These are phyloP conservation scores for Diutina scorzettiae DNA, from an alignment of 1,139 yeast genomes.

Conservation along the genomic window DNA sequence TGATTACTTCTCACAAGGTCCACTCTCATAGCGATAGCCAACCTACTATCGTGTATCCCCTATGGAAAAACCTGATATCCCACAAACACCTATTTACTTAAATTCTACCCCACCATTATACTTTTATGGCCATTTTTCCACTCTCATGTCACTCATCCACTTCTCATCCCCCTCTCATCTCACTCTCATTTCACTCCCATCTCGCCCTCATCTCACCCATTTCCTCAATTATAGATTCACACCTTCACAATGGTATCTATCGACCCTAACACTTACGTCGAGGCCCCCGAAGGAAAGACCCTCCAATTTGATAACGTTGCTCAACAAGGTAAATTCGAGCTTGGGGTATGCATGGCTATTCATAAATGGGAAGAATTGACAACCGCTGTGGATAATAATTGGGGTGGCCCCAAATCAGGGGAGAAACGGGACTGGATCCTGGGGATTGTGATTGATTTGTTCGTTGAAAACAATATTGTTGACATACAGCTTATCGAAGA, in stretches of 20 bases:
- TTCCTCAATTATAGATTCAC: too few relatives aligned
- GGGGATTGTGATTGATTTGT: conserved; percentile 70
- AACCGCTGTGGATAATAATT: conserved; percentile 86
- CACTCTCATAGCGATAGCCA: too few relatives aligned
- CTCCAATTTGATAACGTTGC: conserved; percentile 47
- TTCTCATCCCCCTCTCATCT: too few relatives aligned
- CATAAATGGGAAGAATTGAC: conserved; percentile 81
- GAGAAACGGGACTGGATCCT: conserved; percentile 95
- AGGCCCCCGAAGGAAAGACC: conserved; percentile 24
- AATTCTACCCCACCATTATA: too few relatives aligned
- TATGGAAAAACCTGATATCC: too few relatives aligned
- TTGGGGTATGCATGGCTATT: conserved; percentile 87
- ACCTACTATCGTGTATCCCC: too few relatives aligned
- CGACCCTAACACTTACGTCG: conserved; percentile 36
- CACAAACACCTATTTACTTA: too few relatives aligned
- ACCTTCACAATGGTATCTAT: conserved; percentile 13
- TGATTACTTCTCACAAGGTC: too few relatives aligned
- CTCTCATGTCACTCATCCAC: too few relatives aligned
- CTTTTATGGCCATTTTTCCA: too few relatives aligned
- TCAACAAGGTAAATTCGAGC: conserved; percentile 75
- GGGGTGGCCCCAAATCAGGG: conserved; percentile 92
- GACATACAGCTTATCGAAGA: conserved; percentile 78
- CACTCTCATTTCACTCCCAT: too few relatives aligned
- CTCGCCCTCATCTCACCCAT: not conserved
- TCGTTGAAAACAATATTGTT: conserved; percentile 43